These are phyloP conservation scores for Didymosphaeria variabile DNA, from an alignment of 2,329 filamentous ascomycete species.

Conservation along the genomic window DNA sequence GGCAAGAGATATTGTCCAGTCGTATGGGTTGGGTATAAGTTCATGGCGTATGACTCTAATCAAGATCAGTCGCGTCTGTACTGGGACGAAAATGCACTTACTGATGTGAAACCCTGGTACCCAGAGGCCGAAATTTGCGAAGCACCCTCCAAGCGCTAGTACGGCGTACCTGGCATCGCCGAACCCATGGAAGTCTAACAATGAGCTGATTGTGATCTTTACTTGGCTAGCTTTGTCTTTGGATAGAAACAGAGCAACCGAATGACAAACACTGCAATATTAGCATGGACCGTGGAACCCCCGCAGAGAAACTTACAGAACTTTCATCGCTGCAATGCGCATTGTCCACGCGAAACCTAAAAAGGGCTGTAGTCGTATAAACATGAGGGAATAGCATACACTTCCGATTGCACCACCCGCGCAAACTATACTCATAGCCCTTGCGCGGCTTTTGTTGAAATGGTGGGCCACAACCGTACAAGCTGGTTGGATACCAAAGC, in stretches of 20 bases:
- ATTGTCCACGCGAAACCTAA: constrained; percentile 70
- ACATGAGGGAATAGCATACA: constrained; percentile 65
- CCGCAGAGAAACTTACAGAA: constrained; percentile 43
- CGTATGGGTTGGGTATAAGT: constrained; percentile 57
- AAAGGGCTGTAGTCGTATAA: constrained; percentile 62
- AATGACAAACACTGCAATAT: constrained; percentile 60
- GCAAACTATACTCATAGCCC: constrained; percentile 54
- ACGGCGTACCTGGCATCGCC: constrained; percentile 42
- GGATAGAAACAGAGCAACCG: constrained; percentile 44
- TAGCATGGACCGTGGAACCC: constrained; percentile 55
- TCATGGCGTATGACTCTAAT: constrained; percentile 68
- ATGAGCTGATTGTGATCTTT: constrained; percentile 36
- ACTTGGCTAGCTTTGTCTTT: constrained; percentile 33
- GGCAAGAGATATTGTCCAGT: constrained; percentile 59
- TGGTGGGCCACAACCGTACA: constrained; percentile 54
- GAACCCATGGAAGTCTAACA: constrained; percentile 47
- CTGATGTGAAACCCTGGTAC: constrained; percentile 45
- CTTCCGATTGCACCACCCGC: constrained; percentile 52
- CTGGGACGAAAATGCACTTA: constrained; percentile 31
- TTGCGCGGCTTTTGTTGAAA: constrained; percentile 52
- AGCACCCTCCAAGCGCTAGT: constrained; percentile 35
- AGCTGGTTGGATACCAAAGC: constrained; percentile 53
- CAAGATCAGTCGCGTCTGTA: constrained; percentile 48
- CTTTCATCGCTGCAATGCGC: constrained; percentile 67
- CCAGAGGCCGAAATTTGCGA: constrained; percentile 39